Conservation (phyloP, 768 basidiomycete species). For the Pulveroboletus ravenelii region DNA sequence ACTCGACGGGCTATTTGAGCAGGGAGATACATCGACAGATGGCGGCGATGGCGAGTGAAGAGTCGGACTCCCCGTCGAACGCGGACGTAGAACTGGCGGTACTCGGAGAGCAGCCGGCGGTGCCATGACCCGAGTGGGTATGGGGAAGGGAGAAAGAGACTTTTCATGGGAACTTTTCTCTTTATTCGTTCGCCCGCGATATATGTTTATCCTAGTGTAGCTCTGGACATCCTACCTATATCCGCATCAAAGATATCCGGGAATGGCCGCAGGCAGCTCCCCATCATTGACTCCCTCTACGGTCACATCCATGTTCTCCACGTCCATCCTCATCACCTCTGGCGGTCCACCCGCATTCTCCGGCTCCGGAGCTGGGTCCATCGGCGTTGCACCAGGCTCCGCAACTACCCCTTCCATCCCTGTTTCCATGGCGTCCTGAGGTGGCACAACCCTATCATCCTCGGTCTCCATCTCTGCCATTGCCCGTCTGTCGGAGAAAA, state of each 20-base stretch:
- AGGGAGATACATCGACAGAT: conserved; percentile 11
- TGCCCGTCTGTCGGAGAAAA: conserved; percentile 33
- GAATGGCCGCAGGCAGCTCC: not conserved
- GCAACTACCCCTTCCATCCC: conserved; percentile 9
- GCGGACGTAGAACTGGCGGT: not conserved
- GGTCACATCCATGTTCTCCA: not conserved
- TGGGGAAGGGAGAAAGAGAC: no score
- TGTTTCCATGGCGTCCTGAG: not conserved
- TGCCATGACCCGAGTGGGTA: no score
- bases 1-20: conserved; percentile 13
- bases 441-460: conserved; percentile 13
- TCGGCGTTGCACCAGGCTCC: not conserved
- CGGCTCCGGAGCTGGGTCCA: not conserved
- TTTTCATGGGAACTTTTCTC: no score
- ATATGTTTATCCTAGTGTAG: not conserved
- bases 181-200: no score
- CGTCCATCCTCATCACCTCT: not conserved
- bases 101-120: no score
- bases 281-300: not conserved
- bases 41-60: not conserved
- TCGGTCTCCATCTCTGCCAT: conserved; percentile 45
- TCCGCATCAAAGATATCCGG: conserved; percentile 7
- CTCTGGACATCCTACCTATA: not conserved
- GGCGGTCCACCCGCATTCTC: not conserved
- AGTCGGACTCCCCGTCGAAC: not conserved